Conservation (phyloP, 2,329 filamentous ascomycete genomes). For the Diaporthe sp. region DNA sequence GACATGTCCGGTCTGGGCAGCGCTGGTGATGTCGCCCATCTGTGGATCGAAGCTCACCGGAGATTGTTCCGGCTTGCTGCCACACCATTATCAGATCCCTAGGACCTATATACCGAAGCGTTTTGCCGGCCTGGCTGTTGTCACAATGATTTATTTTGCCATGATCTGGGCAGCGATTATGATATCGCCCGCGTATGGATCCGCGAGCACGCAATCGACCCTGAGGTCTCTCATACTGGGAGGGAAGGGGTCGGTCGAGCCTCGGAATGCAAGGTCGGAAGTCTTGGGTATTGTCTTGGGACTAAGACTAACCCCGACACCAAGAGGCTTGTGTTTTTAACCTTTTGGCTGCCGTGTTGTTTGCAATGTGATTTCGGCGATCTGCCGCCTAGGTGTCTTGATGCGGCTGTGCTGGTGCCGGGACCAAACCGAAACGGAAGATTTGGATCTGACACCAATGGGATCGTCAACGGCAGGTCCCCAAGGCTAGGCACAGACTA, state of each 20-base stretch:
- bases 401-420: background rate
- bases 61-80: background rate
- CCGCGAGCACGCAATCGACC: slow-evolving; percentile 13
- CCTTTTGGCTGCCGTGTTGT: background rate
- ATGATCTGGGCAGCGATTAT: slow-evolving; percentile 1
- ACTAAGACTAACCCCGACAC: background rate
- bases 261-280: slow-evolving; percentile 1
- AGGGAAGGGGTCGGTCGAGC: background rate
- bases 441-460: background rate
- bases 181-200: background rate
- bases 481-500: slow-evolving; percentile 16
- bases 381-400: background rate
- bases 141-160: background rate
- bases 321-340: slow-evolving; percentile 1
- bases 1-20: background rate
- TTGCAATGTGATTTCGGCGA: background rate
- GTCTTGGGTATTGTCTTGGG: slow-evolving; percentile 16
- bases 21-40: background rate
- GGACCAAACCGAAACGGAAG: slow-evolving; percentile 10
- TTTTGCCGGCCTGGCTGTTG: background rate
- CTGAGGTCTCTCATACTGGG: background rate
- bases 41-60: background rate
- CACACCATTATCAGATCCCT: background rate
- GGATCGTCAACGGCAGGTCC: background rate
- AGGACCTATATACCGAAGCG: background rate